Evolutionary conservation across 2,329 filamentous ascomycete genomes (phyloP), one percentile per base, ranked within the genome.

Genomic region (Cyclaneusma minus): DNA sequence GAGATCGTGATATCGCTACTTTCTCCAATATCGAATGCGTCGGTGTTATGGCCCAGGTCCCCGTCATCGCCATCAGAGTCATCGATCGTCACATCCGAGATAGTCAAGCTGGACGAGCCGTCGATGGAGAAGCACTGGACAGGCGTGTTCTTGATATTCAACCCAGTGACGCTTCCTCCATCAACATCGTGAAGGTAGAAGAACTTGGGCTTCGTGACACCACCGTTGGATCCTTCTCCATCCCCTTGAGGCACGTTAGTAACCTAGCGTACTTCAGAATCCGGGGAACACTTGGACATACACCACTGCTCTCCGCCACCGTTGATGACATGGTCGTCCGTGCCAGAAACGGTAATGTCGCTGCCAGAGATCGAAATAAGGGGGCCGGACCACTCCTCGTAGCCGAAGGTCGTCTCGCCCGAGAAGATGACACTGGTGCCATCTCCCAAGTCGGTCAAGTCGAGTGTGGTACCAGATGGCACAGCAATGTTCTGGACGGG

Each of bases 321-420:
- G 38, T 77, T 54, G 27, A 77, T 58, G 11, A 56, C 48, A 33
- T 55, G 55, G 12, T 62, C 70, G 1, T 50, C 37, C 12, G 60
- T 60, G 23, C 64, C 65, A 6, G 54, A 53, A 20, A 76, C 55
- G 15, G 56, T 57, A 37, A 75, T 58, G 34, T 55, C 52, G 18
- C 48, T 63, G 20, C 73, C 74, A 2, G 62, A 63, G 35, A 78
- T 55, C 15, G 60, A 59, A 38, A 80, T 58, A 8, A 80, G 55
- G 22, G 73, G 73, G 0, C 74, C 73, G 2, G 47, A 45, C 73
- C 72, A 79, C 39, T 73, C 64, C 35, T 66, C 54, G 51, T 75
- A 77, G 12, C 58, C 72, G 41, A 73, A 80, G 28, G 64, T 68
- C n/a, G 73, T 79, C 9, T 56, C 65, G 22, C 74, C 75, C 30